Base-by-base conservation (phyloP, 306 rosid species). In the Trichosanthes truncata region DNA sequence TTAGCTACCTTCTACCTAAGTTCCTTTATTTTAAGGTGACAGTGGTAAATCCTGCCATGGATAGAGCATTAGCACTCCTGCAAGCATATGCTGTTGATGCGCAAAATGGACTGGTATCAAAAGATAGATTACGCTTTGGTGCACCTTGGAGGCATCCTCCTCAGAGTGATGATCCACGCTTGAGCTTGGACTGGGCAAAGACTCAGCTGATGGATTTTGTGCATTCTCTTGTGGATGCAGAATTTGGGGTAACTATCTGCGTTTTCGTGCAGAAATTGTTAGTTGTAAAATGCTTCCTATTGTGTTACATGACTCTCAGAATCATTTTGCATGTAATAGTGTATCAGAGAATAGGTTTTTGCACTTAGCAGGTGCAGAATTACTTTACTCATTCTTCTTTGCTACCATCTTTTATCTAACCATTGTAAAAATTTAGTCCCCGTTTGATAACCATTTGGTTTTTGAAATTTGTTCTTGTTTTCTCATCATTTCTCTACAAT, bases 91-190 rank as follows among this genome's bases (percentile, higher is more conserved):
- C 93, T 29, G 55, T 55, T 82, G 95, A 90, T 84, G 97, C 88
- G 45, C 80, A 9, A 40, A 84, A 61, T 25, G 97, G 98, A 74
- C 85, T 88, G 72, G 73, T 93, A 81, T 79, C 93, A 23, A 86
- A 91, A 81, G 98, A 93, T 71, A 84, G 25, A 85, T 83, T 96
- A 82, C 93, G 97, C 49, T 91, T 93, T 85, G 99, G 98, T 36
- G 97, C 99, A 74, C 94, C 99, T 76, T 96, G 99, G 99, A 93
- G 98, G 89, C 94, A 91, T 87, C 98, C 98, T 26, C 99, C 99
- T 43, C 79, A 83, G 3, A 80, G 76, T 65, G 88, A 84, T 76
- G 90, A 93, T 51, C 89, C 94, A 49, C 80, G 84, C 81, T 80
- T 86, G 84, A 60, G 73, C 81, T 65, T 29, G 86, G 84, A 87